Evolutionary conservation across 2,329 filamentous ascomycete species (phyloP).

Genomic region (Ophiobolus disseminans): DNA sequence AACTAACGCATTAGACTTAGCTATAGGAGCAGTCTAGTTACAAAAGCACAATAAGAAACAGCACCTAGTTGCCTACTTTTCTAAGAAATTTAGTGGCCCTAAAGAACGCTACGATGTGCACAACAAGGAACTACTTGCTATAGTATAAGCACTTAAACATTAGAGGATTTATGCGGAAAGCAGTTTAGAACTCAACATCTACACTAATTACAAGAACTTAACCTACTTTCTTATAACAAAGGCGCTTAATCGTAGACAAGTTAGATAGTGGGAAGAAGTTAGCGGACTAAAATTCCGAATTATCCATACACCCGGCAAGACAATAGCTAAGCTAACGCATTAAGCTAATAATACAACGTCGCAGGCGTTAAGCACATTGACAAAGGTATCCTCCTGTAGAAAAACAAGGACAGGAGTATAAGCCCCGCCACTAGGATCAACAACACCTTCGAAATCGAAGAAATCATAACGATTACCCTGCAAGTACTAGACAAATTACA

Average conservation of each 20-base stretch:
- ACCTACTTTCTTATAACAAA: not conserved
- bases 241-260: not conserved
- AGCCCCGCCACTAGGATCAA: no score
- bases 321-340: not conserved
- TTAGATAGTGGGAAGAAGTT: not conserved
- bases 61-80: not conserved
- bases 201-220: constrained; percentile 5
- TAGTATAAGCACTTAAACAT: constrained; percentile 2
- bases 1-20: not conserved
- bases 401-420: no score
- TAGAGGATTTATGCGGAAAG: constrained; percentile 2
- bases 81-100: not conserved
- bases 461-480: no score
- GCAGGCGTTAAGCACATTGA: not conserved
- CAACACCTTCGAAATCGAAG: no score
- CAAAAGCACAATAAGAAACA: not conserved
- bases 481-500: no score
- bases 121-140: constrained; percentile 3
- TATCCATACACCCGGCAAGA: not conserved
- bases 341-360: not conserved
- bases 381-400: not conserved
- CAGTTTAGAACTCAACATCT: constrained; percentile 2
- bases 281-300: constrained; percentile 1
- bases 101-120: not conserved
- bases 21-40: not conserved